phyloP scores from a whole-genome alignment of 2,329 filamentous ascomycete genomes.

The Aspergillus candidus region DNA sequence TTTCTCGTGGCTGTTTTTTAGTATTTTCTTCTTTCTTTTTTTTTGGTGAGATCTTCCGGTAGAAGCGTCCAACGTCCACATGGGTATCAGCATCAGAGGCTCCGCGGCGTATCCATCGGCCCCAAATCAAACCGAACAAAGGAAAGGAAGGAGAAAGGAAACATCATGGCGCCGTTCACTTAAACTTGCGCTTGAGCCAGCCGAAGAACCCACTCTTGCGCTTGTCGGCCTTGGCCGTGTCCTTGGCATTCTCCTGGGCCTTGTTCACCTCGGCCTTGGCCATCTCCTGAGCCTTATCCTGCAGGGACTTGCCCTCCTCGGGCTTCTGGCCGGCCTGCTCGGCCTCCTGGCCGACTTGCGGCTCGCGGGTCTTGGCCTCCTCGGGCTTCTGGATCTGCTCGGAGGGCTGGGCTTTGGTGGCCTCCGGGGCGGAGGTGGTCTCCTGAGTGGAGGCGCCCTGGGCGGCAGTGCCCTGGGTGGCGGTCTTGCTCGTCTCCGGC shows the following conservation, averaged over 20 bases:
- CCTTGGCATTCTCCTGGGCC: conserved; percentile 6
- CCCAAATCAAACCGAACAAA: conserved; percentile 2
- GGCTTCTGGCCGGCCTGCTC: conserved; percentile 2
- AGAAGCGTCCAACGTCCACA: neutral
- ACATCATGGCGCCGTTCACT: conserved; percentile 6
- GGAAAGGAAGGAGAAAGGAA: neutral
- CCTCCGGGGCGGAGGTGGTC: neutral
- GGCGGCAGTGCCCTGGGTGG: conserved; percentile 4
- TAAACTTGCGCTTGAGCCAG: conserved; percentile 28
- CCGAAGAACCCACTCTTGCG: conserved; percentile 23
- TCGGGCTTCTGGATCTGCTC: conserved; percentile 7
- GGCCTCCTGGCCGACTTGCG: conserved; percentile 3
- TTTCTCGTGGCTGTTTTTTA: conserved; percentile 1
- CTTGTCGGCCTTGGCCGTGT: conserved; percentile 16
- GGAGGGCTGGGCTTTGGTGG: no score
- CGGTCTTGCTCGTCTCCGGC: conserved; percentile 6
- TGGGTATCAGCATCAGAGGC: conserved; percentile 14
- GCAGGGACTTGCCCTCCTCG: conserved; percentile 14
- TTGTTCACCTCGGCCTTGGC: conserved; percentile 8
- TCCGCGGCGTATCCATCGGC: conserved; percentile 1
- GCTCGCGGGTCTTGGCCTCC: conserved; percentile 8
- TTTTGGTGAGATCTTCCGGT: conserved; percentile 1
- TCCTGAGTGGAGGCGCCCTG: conserved; percentile 3
- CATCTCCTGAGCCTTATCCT: conserved; percentile 6
- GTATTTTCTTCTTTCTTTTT: conserved; percentile 1